phyloP scores from a whole-genome alignment of 176 grass and related monocot genomes.

The Lolium rigidum region DNA sequence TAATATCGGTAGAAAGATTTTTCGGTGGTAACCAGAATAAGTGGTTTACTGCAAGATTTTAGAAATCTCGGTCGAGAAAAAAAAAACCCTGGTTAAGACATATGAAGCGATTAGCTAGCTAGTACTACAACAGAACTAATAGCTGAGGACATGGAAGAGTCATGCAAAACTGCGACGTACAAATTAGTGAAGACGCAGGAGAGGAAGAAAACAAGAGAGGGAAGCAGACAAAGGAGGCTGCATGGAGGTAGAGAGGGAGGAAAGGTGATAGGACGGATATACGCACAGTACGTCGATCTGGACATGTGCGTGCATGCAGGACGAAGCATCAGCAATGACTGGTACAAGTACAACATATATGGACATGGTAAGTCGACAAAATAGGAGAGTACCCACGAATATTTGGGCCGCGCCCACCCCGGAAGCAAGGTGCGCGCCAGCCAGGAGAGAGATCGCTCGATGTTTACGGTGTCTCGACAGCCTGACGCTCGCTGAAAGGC shows the following conservation, averaged over 20 bases:
- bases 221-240: neutral
- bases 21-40: no score
- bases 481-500: neutral
- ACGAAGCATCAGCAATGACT: no score
- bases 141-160: no score
- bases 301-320: conserved; percentile 3
- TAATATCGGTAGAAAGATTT: no score
- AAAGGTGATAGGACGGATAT: neutral
- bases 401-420: neutral
- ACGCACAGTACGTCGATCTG: neutral
- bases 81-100: no score
- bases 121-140: no score
- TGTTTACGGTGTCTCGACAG: neutral
- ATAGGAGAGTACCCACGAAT: conserved; percentile 1
- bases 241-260: neutral
- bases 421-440: neutral
- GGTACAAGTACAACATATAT: conserved; percentile 22
- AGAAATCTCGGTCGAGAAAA: no score
- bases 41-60: no score
- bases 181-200: neutral
- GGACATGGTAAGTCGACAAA: conserved; percentile 21
- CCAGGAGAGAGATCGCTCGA: neutral
- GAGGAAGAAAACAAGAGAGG: neutral
- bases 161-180: no score
- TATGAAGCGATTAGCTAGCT: no score